Evolutionary conservation across 495 filamentous ascomycete species (phyloP), one percentile per base, ranked within the genome.

Genomic region (Neurospora sublineolata): DNA sequence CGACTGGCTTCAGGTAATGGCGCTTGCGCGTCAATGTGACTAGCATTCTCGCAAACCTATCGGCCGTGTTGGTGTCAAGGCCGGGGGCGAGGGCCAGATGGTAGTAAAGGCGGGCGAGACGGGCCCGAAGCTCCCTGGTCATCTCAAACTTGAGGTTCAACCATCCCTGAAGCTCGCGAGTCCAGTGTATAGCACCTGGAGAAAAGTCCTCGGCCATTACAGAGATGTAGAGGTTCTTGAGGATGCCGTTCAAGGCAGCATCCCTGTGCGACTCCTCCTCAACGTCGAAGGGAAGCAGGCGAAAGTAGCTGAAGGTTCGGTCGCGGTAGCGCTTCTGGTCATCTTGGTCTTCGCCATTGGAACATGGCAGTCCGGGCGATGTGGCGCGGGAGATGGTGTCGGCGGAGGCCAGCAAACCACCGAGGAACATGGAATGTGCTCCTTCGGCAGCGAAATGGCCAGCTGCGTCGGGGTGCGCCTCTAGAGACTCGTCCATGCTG

Each of bases 31-130:
- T 94, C 74, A 99, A 83, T 18, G 91, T 88, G 81, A 97, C 93
- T 75, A 97, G 95, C 93, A 97, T 97, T 86, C 91, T 95, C 12
- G 94, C 87, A 79, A 99, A 99, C 71, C 95, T 86, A 82, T 99
- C 96, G 16, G 94, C 85, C 30, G 93, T 90, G 73, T 83, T 84
- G 67, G 85, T 85, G 76, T 98, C 96, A 69, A 99, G 84, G 5
- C 96, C 95, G 1, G 94, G 94, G 38, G 95, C 93, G 64, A 99
- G 86, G 6, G 93, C 86, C 39, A 99, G 89, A 83, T 97, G 93
- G 83, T 96, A 99, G 81, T 97, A 99, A 23, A 99, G 84, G 77
- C 88, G 92, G 20, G 94, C 91, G 30, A 99, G 89, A 79, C 88
- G 92, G 71, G 93, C 88, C 68, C 95, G 86, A 60, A 94, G 89